phyloP scores from a whole-genome alignment of 176 grass and related monocot species.

The Rhynchospora tenuis region DNA sequence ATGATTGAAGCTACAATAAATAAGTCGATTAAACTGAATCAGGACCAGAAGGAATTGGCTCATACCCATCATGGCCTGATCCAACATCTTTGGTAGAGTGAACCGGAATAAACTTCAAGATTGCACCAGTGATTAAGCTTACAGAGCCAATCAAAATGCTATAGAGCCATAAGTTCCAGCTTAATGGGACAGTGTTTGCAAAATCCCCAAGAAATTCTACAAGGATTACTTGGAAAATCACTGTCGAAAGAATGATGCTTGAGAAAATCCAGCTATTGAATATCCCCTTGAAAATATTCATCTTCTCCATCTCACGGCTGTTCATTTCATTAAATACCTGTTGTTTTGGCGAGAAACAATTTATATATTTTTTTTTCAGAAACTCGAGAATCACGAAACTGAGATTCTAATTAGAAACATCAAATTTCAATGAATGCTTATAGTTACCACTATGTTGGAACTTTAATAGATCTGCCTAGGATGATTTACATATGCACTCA shows the following conservation, averaged over 20 bases:
- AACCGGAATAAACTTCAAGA: conserved; percentile 64
- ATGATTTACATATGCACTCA: not conserved
- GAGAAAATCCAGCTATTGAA: conserved; percentile 74
- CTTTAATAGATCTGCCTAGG: not conserved
- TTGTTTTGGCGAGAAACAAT: not conserved
- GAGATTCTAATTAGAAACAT: not conserved
- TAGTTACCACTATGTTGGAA: not conserved
- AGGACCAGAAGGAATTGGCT: conserved; percentile 61
- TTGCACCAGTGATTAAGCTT: conserved; percentile 51
- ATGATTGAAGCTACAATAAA: not conserved
- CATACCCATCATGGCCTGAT: conserved; percentile 34
- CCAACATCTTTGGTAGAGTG: conserved; percentile 6
- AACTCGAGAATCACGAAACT: not conserved
- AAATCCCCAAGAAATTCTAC: conserved; percentile 74
- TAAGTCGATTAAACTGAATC: conserved; percentile 39
- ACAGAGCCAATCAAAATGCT: conserved; percentile 57
- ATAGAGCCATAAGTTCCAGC: conserved; percentile 46
- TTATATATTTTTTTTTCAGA: not conserved
- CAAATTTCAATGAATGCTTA: not conserved
- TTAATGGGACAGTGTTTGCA: conserved; percentile 63
- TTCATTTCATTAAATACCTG: conserved; percentile 98
- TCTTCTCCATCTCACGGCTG: conserved; percentile 92
- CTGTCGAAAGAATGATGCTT: conserved; percentile 47
- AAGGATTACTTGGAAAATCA: conserved; percentile 67
- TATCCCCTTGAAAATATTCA: conserved; percentile 72